These are phyloP conservation scores for Hanseniaspora valbyensis DNA, from an alignment of 805 yeast species.

Conservation along the genomic window DNA sequence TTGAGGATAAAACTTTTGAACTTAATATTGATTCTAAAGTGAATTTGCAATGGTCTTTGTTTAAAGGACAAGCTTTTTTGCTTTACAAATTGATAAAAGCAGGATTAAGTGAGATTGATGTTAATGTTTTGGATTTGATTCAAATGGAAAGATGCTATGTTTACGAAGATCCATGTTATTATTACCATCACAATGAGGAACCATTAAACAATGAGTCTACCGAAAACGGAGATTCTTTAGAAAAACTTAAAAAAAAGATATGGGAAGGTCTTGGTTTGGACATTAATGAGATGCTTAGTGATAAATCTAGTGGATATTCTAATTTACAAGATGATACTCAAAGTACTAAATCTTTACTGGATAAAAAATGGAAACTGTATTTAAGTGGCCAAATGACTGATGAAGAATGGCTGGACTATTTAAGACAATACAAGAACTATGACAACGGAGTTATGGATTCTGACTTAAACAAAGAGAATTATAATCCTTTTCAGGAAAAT, in stretches of 20 bases:
- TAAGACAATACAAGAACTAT: background rate
- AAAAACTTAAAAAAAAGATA: background rate
- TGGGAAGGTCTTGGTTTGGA: constrained; percentile 15
- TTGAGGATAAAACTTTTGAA: constrained; percentile 50
- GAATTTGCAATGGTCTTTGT: constrained; percentile 45
- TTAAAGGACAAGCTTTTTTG: constrained; percentile 62
- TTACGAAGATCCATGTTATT: constrained; percentile 13
- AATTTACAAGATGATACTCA: background rate
- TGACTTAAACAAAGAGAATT: background rate
- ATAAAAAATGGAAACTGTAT: constrained; percentile 1
- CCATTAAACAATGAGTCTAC: background rate
- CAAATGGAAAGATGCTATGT: constrained; percentile 15
- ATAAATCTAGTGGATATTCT: background rate
- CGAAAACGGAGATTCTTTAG: background rate
- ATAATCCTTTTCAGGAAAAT: background rate
- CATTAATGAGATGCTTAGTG: background rate
- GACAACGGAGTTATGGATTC: background rate
- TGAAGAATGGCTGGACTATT: constrained; percentile 7
- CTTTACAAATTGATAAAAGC: constrained; percentile 11
- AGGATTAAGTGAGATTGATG: constrained; percentile 2
- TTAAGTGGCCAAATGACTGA: constrained; percentile 7
- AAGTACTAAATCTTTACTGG: background rate
- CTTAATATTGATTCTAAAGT: constrained; percentile 49
- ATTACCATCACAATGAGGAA: background rate
- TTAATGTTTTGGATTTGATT: constrained; percentile 5